Evolutionary conservation across 2,329 filamentous ascomycete genomes (phyloP).

Genomic region (Trichoderma lentiforme): DNA sequence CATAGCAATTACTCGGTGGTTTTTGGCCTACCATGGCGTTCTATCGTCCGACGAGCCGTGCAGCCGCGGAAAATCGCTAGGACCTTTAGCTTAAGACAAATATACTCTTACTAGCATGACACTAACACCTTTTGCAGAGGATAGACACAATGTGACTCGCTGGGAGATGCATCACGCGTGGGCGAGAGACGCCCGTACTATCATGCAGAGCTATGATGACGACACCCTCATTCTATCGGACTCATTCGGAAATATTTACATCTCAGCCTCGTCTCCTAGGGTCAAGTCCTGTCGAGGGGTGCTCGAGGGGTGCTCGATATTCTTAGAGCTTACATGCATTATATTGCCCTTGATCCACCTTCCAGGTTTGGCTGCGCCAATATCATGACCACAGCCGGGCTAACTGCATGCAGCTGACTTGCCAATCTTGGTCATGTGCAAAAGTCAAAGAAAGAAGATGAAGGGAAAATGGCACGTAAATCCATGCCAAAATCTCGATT

Average conservation of each 20-base stretch:
- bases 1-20: background rate
- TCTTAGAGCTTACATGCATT: constrained; percentile 13
- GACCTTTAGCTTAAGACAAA: background rate
- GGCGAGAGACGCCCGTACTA: background rate
- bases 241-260: background rate
- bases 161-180: background rate
- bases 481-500: background rate
- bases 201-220: background rate
- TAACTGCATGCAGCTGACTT: background rate
- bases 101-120: background rate
- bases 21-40: background rate
- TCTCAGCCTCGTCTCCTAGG: background rate
- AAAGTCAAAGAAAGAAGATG: background rate
- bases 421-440: background rate
- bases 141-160: background rate
- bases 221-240: background rate
- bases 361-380: background rate
- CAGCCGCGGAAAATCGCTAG: background rate
- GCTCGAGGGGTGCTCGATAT: background rate
- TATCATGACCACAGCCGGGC: background rate
- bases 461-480: background rate
- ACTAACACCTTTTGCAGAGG: background rate
- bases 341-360: constrained; percentile 2
- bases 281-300: background rate
- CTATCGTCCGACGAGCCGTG: background rate